Percentiles rank a stretch among this genome's conserved stretches.
Evolutionary conservation across 805 yeast genomes (phyloP).

Genomic region (Cyberlindnera japonica): DNA sequence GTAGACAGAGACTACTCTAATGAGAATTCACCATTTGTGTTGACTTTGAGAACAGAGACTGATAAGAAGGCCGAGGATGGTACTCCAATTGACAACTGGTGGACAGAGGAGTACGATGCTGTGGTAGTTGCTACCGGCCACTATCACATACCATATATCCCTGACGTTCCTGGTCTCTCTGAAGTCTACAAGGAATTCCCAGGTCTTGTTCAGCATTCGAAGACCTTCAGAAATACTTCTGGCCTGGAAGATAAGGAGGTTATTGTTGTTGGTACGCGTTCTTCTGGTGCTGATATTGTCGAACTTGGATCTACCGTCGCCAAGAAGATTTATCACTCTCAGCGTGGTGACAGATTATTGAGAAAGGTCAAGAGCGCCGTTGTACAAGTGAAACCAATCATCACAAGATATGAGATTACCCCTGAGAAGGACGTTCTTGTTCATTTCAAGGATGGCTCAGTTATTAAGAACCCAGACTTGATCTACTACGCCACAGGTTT

Average conservation of each 20-base stretch:
- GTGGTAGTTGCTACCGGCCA: conserved; percentile 56
- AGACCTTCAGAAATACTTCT: conserved; percentile 23
- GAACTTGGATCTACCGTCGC: conserved; percentile 15
- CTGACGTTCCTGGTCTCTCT: conserved; percentile 45
- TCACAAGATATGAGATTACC: conserved; percentile 31
- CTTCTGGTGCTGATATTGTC: conserved; percentile 62
- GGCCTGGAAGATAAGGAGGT: conserved; percentile 32
- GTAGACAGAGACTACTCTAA: conserved; percentile 24
- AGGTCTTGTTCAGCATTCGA: conserved; percentile 29
- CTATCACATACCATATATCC: conserved; percentile 51
- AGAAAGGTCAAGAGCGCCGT: conserved; percentile 25
- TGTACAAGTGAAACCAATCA: conserved; percentile 36
- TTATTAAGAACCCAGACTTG: conserved; percentile 42
- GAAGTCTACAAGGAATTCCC: conserved; percentile 23
- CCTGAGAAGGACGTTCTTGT: conserved; percentile 29
- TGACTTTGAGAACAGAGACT: conserved; percentile 31
- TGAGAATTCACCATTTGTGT: conserved; percentile 25
- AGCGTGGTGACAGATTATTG: conserved; percentile 38
- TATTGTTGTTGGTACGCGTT: conserved; percentile 61
- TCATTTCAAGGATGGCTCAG: conserved; percentile 42
- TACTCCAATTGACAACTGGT: conserved; percentile 35
- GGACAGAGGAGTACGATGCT: conserved; percentile 33
- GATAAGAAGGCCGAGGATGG: conserved; percentile 18
- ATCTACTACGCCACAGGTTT: conserved; percentile 75
- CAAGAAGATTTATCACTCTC: conserved; percentile 28